A percentile compares a stretch with the other conserved stretches of the same genome.
phyloP scores from a whole-genome alignment of 2,329 filamentous ascomycete genomes.

The Sarocladiaceae sp. region DNA sequence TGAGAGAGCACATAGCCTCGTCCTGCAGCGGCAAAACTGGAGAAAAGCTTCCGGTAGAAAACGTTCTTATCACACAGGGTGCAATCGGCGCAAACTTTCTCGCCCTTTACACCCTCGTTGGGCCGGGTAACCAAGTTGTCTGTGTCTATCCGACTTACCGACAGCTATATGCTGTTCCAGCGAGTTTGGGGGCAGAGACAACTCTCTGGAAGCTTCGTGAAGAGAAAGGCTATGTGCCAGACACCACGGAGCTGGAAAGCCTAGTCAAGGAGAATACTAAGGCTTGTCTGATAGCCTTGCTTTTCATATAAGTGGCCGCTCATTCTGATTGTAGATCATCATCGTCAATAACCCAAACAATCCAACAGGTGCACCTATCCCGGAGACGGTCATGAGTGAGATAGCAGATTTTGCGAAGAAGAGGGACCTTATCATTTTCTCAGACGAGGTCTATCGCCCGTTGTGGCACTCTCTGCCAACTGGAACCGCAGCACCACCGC shows the following conservation, averaged over 20 bases:
- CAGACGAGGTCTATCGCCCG: constrained; percentile 81
- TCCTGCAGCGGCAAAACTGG: constrained; percentile 56
- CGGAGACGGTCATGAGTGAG: constrained; percentile 52
- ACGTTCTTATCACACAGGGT: constrained; percentile 73
- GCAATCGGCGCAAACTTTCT: constrained; percentile 84
- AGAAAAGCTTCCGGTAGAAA: constrained; percentile 45
- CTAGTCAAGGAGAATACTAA: constrained; percentile 68
- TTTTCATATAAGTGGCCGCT: background rate
- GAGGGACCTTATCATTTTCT: constrained; percentile 62
- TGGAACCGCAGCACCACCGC: constrained; percentile 50
- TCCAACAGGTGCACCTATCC: constrained; percentile 69
- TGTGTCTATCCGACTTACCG: constrained; percentile 87
- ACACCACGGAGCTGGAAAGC: constrained; percentile 59
- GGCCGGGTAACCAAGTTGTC: constrained; percentile 75
- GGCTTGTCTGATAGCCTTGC: constrained; percentile 34
- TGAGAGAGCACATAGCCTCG: constrained; percentile 61
- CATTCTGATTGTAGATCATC: constrained; percentile 48
- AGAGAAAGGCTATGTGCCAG: constrained; percentile 61
- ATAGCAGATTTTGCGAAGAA: constrained; percentile 61
- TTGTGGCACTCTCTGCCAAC: constrained; percentile 65
- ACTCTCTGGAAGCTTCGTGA: constrained; percentile 68
- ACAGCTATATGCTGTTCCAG: constrained; percentile 73
- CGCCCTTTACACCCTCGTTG: constrained; percentile 68
- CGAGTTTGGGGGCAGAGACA: constrained; percentile 71
- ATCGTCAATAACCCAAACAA: constrained; percentile 74